Conservation (phyloP, 768 basidiomycete genomes). For the Leccinellum luteum region DNA sequence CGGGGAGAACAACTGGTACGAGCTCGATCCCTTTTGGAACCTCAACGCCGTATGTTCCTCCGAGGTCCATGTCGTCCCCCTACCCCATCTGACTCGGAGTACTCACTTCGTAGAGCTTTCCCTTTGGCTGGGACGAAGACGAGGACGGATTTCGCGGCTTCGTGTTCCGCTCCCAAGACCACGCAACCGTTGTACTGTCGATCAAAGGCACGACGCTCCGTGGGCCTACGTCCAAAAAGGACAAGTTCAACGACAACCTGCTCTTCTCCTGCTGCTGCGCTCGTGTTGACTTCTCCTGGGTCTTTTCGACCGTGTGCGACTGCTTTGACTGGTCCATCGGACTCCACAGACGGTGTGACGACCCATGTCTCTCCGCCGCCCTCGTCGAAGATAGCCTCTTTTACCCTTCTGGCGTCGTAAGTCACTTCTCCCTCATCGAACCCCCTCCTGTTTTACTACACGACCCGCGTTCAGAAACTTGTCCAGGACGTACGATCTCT, state of each 20-base stretch:
- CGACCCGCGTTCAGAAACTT: conserved; percentile 39
- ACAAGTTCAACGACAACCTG: conserved; percentile 91
- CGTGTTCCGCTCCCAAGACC: conserved; percentile 76
- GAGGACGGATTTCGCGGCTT: conserved; percentile 86
- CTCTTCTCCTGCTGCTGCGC: conserved; percentile 95
- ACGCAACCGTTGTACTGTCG: conserved; percentile 79
- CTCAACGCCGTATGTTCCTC: conserved; percentile 36
- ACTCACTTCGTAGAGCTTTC: conserved; percentile 55
- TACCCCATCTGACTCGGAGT: conserved; percentile 1
- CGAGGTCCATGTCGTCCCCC: not conserved
- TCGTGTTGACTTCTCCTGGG: conserved; percentile 83
- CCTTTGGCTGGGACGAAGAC: conserved; percentile 70
- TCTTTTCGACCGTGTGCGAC: conserved; percentile 81
- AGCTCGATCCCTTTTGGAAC: conserved; percentile 75
- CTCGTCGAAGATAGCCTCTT: conserved; percentile 89
- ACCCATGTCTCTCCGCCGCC: conserved; percentile 77
- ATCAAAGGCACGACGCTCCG: conserved; percentile 89
- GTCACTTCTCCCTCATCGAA: conserved; percentile 23
- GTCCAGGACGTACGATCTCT: conserved; percentile 53
- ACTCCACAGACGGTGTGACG: conserved; percentile 69
- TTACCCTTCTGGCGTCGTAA: conserved; percentile 82
- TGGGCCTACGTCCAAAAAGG: conserved; percentile 84
- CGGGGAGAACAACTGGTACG: conserved; percentile 75
- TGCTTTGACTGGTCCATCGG: conserved; percentile 59
- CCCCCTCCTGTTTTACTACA: conserved; percentile 7